phyloP scores from a whole-genome alignment of 2,329 filamentous ascomycete genomes.

The Hymenoscyphus occultus region DNA sequence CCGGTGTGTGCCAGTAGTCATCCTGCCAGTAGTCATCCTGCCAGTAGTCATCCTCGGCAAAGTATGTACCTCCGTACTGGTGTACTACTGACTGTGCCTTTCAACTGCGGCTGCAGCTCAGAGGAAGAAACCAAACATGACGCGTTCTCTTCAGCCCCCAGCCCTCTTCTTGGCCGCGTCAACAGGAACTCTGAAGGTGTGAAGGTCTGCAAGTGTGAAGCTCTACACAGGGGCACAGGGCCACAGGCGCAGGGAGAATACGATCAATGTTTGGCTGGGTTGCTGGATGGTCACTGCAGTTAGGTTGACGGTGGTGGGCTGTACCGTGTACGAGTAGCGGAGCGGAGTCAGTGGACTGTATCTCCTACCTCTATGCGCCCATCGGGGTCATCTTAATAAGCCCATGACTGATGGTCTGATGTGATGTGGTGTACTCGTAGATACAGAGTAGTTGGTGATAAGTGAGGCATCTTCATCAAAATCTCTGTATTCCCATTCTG shows the following conservation, averaged over 20 bases:
- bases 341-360: background rate
- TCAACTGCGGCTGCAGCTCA: background rate
- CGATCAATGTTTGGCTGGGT: conserved; percentile 1
- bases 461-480: too few relatives aligned
- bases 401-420: background rate
- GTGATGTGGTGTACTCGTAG: background rate
- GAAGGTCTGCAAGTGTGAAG: background rate
- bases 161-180: background rate
- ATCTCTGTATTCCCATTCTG: background rate
- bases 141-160: background rate
- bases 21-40: too few relatives aligned
- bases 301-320: too few relatives aligned
- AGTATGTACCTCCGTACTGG: too few relatives aligned
- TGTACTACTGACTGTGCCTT: background rate
- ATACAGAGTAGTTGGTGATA: too few relatives aligned
- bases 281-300: background rate
- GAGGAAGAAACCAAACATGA: background rate
- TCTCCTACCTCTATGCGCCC: background rate
- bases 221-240: background rate
- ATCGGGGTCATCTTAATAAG: background rate
- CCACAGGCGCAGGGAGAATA: background rate
- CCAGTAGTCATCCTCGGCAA: too few relatives aligned
- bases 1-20: too few relatives aligned
- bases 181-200: background rate
- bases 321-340: background rate